Conservation (phyloP, 176 grass and related monocot species). For the Paspalum notatum region DNA sequence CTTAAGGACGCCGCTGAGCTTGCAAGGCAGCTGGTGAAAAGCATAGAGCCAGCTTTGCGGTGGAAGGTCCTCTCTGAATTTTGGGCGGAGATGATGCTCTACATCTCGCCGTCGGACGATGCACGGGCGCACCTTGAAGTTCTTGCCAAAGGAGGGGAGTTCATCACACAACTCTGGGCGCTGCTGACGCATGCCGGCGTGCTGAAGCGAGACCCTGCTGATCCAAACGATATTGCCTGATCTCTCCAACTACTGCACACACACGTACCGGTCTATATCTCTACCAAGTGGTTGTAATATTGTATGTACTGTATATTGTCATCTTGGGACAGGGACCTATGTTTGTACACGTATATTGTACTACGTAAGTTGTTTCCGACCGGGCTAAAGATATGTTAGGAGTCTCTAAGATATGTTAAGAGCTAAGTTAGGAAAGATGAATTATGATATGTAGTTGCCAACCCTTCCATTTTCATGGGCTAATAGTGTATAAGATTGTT, state of each 20-base stretch:
- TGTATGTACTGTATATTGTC: too few species aligned
- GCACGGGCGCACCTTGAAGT: background rate
- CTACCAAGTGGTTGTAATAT: too few species aligned
- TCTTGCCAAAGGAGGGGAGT: background rate
- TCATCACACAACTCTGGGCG: background rate
- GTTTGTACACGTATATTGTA: too few species aligned
- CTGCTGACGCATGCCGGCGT: background rate
- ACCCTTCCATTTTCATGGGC: too few species aligned
- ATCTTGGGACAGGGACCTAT: too few species aligned
- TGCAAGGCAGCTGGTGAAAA: background rate
- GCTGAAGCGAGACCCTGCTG: background rate
- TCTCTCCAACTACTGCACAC: background rate
- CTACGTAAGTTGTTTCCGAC: too few species aligned
- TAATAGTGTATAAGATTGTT: too few species aligned
- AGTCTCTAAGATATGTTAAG: too few species aligned
- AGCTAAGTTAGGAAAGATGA: too few species aligned
- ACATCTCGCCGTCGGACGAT: background rate
- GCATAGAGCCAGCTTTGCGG: background rate
- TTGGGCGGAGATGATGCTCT: background rate
- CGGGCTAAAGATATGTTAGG: too few species aligned
- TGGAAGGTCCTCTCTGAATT: background rate
- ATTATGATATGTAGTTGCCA: too few species aligned
- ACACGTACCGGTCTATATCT: too few species aligned
- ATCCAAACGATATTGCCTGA: background rate
- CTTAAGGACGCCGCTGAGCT: background rate